Percentiles rank a stretch among this genome's conserved stretches.
phyloP scores from a whole-genome alignment of 345 rosid genomes.

The Carallia pectinifolia region DNA sequence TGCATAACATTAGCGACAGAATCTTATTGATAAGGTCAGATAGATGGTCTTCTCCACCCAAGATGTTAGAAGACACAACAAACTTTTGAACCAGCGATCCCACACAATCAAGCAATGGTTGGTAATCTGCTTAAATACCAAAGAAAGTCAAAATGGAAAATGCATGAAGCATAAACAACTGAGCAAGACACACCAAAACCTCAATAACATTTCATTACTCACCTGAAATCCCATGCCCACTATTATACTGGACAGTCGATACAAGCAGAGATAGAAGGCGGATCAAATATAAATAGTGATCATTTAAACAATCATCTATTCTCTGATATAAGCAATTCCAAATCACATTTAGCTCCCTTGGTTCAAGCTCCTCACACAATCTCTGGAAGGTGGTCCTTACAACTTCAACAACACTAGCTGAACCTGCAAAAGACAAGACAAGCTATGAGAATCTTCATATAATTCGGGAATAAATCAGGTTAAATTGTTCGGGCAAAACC shows the following conservation, averaged over 20 bases:
- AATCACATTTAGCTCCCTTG: constrained; percentile 45
- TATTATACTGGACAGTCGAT: constrained; percentile 46
- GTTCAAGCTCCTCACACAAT: constrained; percentile 54
- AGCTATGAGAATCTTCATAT: background rate
- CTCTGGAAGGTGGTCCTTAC: constrained; percentile 50
- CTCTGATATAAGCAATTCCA: constrained; percentile 56
- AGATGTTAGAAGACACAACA: constrained; percentile 32
- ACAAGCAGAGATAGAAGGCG: constrained; percentile 52
- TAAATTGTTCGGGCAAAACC: no score
- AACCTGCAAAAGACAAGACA: constrained; percentile 36
- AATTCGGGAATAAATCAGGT: no score
- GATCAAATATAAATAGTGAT: constrained; percentile 38
- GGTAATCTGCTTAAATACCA: constrained; percentile 51
- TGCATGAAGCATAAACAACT: background rate
- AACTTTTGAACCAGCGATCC: constrained; percentile 41
- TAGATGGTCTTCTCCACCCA: constrained; percentile 36
- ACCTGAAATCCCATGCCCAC: constrained; percentile 53
- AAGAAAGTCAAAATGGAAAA: constrained; percentile 8
- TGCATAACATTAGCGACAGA: constrained; percentile 58
- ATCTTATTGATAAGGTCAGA: constrained; percentile 54
- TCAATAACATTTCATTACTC: constrained; percentile 25
- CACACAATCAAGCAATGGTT: constrained; percentile 45
- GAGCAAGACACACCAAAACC: constrained; percentile 8
- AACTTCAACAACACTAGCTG: constrained; percentile 60
- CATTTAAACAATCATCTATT: constrained; percentile 37